Evolutionary conservation across 768 basidiomycete genomes (phyloP).

Genomic region (Leccinellum rugosiceps): DNA sequence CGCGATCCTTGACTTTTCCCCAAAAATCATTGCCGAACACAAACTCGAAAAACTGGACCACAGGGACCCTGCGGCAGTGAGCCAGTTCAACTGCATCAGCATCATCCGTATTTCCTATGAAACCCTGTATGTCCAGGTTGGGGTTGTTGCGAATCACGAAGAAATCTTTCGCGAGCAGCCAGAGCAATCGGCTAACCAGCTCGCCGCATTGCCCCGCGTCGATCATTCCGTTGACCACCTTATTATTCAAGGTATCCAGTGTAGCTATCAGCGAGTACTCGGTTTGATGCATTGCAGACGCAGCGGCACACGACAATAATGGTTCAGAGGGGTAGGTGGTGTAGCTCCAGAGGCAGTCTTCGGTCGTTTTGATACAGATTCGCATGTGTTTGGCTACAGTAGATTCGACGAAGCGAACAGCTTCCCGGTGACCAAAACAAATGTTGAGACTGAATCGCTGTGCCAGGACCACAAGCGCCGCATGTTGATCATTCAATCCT

Average conservation of each 20-base stretch:
- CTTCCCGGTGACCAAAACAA: background rate
- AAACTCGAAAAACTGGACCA: constrained; percentile 1
- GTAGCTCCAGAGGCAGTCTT: background rate
- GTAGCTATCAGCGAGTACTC: background rate
- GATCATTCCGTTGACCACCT: background rate
- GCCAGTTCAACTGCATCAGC: background rate
- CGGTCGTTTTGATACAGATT: background rate
- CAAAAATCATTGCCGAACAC: background rate
- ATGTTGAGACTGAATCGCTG: background rate
- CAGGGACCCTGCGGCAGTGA: background rate
- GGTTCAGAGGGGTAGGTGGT: background rate
- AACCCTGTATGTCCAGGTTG: background rate
- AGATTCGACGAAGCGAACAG: background rate
- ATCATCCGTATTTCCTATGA: too few species aligned
- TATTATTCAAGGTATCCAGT: background rate
- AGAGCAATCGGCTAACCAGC: constrained; percentile 3
- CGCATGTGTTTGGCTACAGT: background rate
- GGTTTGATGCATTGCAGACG: background rate
- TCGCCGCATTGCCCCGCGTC: constrained; percentile 1
- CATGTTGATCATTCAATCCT: background rate
- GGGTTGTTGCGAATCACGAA: background rate
- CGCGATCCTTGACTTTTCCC: background rate
- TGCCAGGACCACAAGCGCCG: constrained; percentile 4
- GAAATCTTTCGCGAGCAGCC: background rate
- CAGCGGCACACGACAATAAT: background rate